phyloP scores from a whole-genome alignment of 495 filamentous ascomycete species.

The Aspergillus cavernicola region DNA sequence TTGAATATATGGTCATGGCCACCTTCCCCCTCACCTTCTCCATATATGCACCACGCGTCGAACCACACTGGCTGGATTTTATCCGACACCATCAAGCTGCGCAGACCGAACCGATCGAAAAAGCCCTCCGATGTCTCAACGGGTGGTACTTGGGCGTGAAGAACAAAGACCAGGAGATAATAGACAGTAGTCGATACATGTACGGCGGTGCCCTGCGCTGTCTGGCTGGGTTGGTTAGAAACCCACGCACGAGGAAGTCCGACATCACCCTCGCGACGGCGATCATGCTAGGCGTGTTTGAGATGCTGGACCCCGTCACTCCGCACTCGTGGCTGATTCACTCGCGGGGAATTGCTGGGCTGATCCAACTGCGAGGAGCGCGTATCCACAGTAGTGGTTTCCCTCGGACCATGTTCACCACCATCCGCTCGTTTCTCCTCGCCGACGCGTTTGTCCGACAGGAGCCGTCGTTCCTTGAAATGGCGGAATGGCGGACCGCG shows the following conservation, averaged over 20 bases:
- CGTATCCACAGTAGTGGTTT: constrained; percentile 25
- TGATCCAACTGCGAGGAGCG: constrained; percentile 29
- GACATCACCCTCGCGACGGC: constrained; percentile 25
- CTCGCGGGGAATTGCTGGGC: constrained; percentile 29
- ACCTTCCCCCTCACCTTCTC: constrained; percentile 17
- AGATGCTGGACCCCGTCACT: constrained; percentile 26
- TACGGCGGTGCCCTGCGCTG: constrained; percentile 20
- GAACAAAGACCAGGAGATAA: constrained; percentile 14
- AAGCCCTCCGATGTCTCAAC: constrained; percentile 17
- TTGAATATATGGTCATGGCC: constrained; percentile 20
- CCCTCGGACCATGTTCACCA: constrained; percentile 25
- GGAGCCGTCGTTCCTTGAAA: constrained; percentile 29
- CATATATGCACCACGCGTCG: constrained; percentile 15
- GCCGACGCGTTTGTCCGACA: constrained; percentile 24
- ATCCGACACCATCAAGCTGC: constrained; percentile 11
- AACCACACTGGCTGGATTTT: constrained; percentile 22
- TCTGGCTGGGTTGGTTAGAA: constrained; percentile 9
- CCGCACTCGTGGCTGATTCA: constrained; percentile 32
- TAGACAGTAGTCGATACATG: constrained; percentile 21
- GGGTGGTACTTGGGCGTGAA: constrained; percentile 17
- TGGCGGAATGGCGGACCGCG: constrained; percentile 27
- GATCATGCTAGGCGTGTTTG: constrained; percentile 31
- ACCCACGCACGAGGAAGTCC: constrained; percentile 14
- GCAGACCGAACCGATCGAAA: constrained; percentile 7
- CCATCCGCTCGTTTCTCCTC: constrained; percentile 31